Conservation (phyloP, 768 basidiomycete species). For the Polyporus arcularius region DNA sequence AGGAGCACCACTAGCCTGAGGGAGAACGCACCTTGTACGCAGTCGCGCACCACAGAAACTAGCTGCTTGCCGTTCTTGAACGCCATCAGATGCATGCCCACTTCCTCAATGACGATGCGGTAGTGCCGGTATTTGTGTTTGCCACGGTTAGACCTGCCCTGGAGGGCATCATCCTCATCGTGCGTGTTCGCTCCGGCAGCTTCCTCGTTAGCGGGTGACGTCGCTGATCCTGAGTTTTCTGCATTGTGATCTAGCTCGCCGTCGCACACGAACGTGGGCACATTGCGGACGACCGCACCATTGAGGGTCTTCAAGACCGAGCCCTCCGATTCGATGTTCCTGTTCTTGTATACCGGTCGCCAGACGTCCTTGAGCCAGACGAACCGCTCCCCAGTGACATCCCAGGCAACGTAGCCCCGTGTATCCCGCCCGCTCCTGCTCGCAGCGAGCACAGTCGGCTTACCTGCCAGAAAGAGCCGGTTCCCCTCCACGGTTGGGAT, state of each 20-base stretch:
- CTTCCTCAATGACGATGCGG: neutral
- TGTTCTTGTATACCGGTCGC: neutral
- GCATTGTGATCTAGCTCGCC: neutral
- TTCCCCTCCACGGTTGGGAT: neutral
- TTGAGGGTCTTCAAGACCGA: neutral
- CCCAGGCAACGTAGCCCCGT: slow-evolving; percentile 14
- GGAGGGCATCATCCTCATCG: too few relatives aligned
- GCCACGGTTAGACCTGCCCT: too few relatives aligned
- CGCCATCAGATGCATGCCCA: neutral
- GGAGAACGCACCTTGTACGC: neutral
- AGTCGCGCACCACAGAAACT: neutral
- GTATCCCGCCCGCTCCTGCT: slow-evolving; percentile 3
- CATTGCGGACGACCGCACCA: neutral
- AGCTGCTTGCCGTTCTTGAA: neutral
- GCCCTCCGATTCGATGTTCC: slow-evolving; percentile 5
- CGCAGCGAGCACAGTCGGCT: neutral
- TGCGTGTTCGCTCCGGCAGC: too few relatives aligned
- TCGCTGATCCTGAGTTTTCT: too few relatives aligned
- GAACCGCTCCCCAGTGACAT: slow-evolving; percentile 2
- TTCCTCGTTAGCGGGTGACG: too few relatives aligned
- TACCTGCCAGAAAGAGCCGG: neutral
- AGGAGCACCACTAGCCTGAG: too few relatives aligned
- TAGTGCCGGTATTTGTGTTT: neutral
- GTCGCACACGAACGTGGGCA: slow-evolving; percentile 4
- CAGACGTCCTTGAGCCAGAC: slow-evolving; percentile 15